Evolutionary conservation across 1,284 basidiomycete genomes (phyloP).

Genomic region (Leccinum discolor): DNA sequence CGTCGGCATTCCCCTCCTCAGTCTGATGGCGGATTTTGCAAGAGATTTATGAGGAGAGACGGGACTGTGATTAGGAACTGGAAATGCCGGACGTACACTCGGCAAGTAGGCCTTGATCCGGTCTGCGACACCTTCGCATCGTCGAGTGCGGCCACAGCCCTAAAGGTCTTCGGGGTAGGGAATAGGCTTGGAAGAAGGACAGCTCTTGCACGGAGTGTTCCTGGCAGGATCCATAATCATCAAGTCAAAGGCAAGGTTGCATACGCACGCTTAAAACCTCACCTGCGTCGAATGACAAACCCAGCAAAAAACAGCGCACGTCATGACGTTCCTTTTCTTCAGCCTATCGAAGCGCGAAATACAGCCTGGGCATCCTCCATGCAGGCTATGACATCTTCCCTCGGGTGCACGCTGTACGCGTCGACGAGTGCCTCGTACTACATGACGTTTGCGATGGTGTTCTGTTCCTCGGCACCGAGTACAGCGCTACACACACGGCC

Average conservation of each 20-base stretch:
- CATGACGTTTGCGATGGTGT: constrained; percentile 4
- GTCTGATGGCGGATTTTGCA: constrained; percentile 14
- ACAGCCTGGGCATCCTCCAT: constrained; percentile 29
- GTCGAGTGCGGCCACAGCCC: constrained; percentile 20
- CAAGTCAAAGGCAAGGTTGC: neutral
- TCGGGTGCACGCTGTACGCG: constrained; percentile 7
- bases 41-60: constrained; percentile 21
- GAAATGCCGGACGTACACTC: neutral
- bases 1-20: neutral
- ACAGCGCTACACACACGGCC: constrained; percentile 23
- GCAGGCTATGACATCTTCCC: constrained; percentile 20
- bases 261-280: neutral
- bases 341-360: constrained; percentile 17
- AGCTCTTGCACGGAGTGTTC: constrained; percentile 23
- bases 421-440: constrained; percentile 20
- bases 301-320: constrained; percentile 29
- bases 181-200: constrained; percentile 17
- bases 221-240: constrained; percentile 11
- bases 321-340: constrained; percentile 13
- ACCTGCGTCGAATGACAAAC: constrained; percentile 33
- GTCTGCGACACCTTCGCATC: constrained; percentile 27
- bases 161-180: constrained; percentile 19
- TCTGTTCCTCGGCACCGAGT: constrained; percentile 8
- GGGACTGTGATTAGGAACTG: neutral
- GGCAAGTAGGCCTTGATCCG: constrained; percentile 20